Conservation (phyloP, 805 yeast genomes). For the Suhomyces sp. region DNA sequence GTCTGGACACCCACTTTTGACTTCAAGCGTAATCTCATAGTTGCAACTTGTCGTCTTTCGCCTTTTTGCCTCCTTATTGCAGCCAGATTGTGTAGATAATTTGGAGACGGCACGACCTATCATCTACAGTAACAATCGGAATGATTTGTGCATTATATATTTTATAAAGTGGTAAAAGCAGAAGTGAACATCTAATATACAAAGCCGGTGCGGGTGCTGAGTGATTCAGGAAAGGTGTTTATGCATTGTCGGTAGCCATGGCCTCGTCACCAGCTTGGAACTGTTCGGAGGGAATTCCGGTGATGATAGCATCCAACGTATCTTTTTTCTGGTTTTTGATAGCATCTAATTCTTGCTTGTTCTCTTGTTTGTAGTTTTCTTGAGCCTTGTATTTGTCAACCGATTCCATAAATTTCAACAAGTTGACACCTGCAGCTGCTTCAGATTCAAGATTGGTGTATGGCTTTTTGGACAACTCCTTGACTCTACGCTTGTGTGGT, state of each 20-base stretch:
- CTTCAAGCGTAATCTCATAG: slow-evolving; percentile 12
- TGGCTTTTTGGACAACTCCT: slow-evolving; percentile 71
- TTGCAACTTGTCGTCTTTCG: not conserved
- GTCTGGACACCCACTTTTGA: slow-evolving; percentile 3
- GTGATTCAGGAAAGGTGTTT: not conserved
- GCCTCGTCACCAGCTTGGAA: slow-evolving; percentile 2
- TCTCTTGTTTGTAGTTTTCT: slow-evolving; percentile 34
- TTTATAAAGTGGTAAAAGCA: not conserved
- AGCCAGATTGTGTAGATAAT: not conserved
- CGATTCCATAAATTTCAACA: slow-evolving; percentile 60
- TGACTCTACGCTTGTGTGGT: slow-evolving; percentile 83
- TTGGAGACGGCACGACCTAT: not conserved
- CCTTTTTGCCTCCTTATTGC: not conserved
- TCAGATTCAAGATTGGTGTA: slow-evolving; percentile 86
- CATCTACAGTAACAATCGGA: not conserved
- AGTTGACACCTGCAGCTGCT: slow-evolving; percentile 82
- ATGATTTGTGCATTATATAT: not conserved
- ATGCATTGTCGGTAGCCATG: not conserved
- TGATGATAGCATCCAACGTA: slow-evolving; percentile 30
- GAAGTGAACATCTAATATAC: not conserved
- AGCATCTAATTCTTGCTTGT: slow-evolving; percentile 43
- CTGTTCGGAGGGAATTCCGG: slow-evolving; percentile 10
- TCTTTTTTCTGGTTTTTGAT: slow-evolving; percentile 36
- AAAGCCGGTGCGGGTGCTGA: not conserved
- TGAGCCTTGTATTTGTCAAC: slow-evolving; percentile 58